Base-by-base conservation (phyloP, 2,329 filamentous ascomycete species). In the Paramyrothecium roridum region DNA sequence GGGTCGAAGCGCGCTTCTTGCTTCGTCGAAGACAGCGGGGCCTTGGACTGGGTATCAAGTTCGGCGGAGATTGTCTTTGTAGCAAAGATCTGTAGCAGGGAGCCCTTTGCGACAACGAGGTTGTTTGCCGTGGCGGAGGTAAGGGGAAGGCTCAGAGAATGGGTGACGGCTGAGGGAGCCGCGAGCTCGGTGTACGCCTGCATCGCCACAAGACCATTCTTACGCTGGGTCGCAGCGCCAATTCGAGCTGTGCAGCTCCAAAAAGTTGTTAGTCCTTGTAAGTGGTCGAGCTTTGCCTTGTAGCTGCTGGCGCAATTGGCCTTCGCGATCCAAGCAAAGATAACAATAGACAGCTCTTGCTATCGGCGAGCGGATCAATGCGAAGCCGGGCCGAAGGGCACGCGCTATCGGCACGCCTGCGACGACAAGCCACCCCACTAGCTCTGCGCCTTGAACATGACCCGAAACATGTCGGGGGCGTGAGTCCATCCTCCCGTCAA, bases 171-270 rank as follows among this genome's bases (percentile, higher is more conserved):
- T 71, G 93, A 96, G 54, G 95, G 93, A 78, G 93, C 90, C 72
- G 91, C 87, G 72, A 99, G 82, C 81, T 99, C 95, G 69, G 91
- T 93, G 77, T 98, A 98, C 81, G 91, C 96, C 84, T 98, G 93
- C 93, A 98, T 98, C 50, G 62, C 61, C 60, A 67, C 70, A 65
- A 64, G 60, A 67, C 63, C 73, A 74, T 74, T 65, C 62, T 70
- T 66, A 59, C 60, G 52, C 60, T 17, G n/a, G 13, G n/a, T 37
- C 19, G 45, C 54, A 12, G 50, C 20, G 13, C 23, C 21, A 53
- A 52, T 49, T 52, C 43, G 55, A 43, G 37, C 37, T 43, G 37
- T 43, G 37, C 37, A 43, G 37, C 37, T 43, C 6, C 37, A 17
- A n/a, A n/a, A n/a, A n/a, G n/a, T n/a, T n/a, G 37, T 43, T 6